Conservation (phyloP, 495 filamentous ascomycete genomes). For the Neurospora discreta region DNA sequence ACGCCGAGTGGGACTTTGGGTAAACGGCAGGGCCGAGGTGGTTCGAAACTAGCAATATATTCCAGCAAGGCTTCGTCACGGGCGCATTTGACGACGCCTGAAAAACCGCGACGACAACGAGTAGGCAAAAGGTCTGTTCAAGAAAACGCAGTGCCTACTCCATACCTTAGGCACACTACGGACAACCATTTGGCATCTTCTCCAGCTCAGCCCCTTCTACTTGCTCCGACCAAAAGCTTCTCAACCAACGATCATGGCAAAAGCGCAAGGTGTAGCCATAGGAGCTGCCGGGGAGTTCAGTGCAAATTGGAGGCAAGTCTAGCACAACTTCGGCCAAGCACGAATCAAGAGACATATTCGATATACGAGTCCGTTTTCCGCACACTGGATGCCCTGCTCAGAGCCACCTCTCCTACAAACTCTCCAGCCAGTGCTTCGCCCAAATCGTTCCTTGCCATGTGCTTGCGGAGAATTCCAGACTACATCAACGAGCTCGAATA, state of each 20-base stretch:
- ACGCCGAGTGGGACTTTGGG: not conserved
- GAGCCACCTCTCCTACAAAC: slow-evolving; percentile 23
- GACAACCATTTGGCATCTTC: slow-evolving; percentile 14
- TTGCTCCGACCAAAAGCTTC: not conserved
- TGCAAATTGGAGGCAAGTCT: slow-evolving; percentile 13
- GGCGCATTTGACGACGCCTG: slow-evolving; percentile 6
- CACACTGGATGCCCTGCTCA: slow-evolving; percentile 37
- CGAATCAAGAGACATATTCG: not conserved
- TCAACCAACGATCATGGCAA: not conserved
- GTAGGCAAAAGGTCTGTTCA: slow-evolving; percentile 5
- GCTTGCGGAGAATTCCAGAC: slow-evolving; percentile 48
- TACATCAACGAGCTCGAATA: slow-evolving; percentile 52
- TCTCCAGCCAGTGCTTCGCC: slow-evolving; percentile 6
- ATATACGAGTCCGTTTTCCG: slow-evolving; percentile 29
- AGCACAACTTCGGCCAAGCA: slow-evolving; percentile 1
- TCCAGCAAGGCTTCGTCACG: slow-evolving; percentile 9
- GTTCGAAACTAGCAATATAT: slow-evolving; percentile 7
- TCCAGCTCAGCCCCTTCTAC: not conserved
- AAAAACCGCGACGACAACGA: slow-evolving; percentile 4
- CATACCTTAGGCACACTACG: slow-evolving; percentile 17
- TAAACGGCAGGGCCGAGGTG: not conserved
- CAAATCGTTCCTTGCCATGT: slow-evolving; percentile 53
- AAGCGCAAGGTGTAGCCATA: slow-evolving; percentile 4
- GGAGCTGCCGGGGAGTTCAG: not conserved
- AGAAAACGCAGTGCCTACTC: slow-evolving; percentile 15